phyloP scores from a whole-genome alignment of 2,329 filamentous ascomycete species.

The Pseudogymnoascus sp. region DNA sequence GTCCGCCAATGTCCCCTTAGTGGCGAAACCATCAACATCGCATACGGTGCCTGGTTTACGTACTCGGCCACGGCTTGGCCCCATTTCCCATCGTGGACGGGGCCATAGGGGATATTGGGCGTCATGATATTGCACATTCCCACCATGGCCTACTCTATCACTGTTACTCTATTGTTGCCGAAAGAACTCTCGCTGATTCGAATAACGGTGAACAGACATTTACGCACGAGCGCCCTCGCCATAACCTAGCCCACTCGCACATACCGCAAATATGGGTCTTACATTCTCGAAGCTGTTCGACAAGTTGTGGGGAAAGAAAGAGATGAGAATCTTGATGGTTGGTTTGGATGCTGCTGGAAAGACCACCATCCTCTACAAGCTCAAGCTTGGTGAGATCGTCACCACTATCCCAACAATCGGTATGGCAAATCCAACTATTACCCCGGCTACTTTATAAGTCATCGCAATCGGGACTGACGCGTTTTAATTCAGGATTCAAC shows the following conservation, averaged over 20 bases:
- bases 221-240: constrained; percentile 28
- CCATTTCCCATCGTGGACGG: not conserved
- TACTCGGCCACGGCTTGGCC: constrained; percentile 1
- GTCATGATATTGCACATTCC: not conserved
- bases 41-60: constrained; percentile 6
- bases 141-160: not conserved
- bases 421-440: constrained; percentile 37
- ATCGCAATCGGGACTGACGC: not conserved
- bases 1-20: not conserved
- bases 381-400: constrained; percentile 98
- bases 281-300: constrained; percentile 95
- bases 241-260: constrained; percentile 25
- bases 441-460: not conserved
- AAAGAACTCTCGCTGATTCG: not conserved
- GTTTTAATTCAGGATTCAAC: constrained; percentile 68
- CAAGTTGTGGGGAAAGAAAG: constrained; percentile 97
- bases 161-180: not conserved
- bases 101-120: constrained; percentile 1
- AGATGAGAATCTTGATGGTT: constrained; percentile 99
- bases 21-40: not conserved
- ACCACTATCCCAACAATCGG: constrained; percentile 98
- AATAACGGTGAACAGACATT: constrained; percentile 12
- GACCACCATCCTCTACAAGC: constrained; percentile 99
- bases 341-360: constrained; percentile 99
- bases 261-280: constrained; percentile 84